phyloP scores from a whole-genome alignment of 2,329 filamentous ascomycete genomes.

The Berkeleyomyces basicola region DNA sequence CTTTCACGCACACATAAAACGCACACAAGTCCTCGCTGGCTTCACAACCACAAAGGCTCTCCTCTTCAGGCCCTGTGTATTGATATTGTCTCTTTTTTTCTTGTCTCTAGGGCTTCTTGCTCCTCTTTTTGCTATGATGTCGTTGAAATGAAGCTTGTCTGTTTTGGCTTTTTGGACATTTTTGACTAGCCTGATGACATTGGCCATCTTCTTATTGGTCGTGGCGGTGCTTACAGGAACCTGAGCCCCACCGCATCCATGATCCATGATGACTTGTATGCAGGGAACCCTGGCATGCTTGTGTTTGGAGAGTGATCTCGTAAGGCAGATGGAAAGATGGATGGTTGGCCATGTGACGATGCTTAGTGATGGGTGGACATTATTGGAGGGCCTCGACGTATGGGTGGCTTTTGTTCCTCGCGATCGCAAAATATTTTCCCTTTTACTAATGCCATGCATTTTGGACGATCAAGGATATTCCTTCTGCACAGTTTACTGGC shows the following conservation, averaged over 20 bases:
- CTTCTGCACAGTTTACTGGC: no score
- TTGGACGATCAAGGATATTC: no score
- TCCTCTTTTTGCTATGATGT: neutral
- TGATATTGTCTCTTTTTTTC: neutral
- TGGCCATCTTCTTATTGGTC: neutral
- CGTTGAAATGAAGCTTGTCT: neutral
- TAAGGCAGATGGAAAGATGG: neutral
- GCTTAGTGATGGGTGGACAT: neutral
- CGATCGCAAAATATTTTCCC: no score
- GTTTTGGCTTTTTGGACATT: neutral
- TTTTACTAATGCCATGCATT: no score
- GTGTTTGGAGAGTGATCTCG: neutral
- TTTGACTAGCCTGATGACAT: conserved; percentile 2
- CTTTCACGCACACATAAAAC: neutral
- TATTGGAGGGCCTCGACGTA: neutral
- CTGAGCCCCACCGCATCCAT: neutral
- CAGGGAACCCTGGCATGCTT: neutral
- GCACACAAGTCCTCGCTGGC: no score
- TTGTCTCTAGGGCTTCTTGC: neutral
- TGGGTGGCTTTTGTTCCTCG: neutral
- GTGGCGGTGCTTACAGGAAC: neutral
- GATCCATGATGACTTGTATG: neutral
- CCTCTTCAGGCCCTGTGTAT: neutral
- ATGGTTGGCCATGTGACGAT: neutral
- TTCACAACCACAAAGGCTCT: no score